phyloP scores from a whole-genome alignment of 2,329 filamentous ascomycete genomes.

The Xylariaceae sp. region DNA sequence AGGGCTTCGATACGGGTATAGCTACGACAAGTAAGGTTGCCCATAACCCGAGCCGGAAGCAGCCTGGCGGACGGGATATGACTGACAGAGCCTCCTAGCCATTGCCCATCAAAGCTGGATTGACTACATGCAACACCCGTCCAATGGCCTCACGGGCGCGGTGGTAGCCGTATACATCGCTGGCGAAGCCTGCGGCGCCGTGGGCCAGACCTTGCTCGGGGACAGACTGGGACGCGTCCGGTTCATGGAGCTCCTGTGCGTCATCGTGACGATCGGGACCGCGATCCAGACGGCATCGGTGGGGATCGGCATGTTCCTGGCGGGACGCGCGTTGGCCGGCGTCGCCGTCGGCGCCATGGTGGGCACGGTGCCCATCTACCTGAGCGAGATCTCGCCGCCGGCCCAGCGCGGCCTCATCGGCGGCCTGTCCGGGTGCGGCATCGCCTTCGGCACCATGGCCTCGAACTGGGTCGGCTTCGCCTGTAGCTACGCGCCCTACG shows the following conservation, averaged over 20 bases:
- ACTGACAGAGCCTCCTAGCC: constrained; percentile 38
- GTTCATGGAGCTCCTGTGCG: constrained; percentile 57
- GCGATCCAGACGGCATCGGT: constrained; percentile 56
- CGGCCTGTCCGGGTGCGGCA: constrained; percentile 56
- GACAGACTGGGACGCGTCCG: constrained; percentile 56
- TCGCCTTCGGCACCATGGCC: constrained; percentile 58
- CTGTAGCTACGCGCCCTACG: constrained; percentile 56
- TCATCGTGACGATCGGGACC: constrained; percentile 57
- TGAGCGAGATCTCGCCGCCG: constrained; percentile 56
- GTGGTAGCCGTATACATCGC: constrained; percentile 63
- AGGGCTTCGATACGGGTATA: constrained; percentile 64
- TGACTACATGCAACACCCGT: constrained; percentile 59
- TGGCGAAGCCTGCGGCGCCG: constrained; percentile 58
- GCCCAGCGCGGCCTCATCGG: constrained; percentile 55
- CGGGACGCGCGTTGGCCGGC: constrained; percentile 51
- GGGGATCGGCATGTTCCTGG: constrained; percentile 58
- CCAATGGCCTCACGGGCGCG: constrained; percentile 55
- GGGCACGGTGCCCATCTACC: constrained; percentile 57
- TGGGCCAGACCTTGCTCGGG: constrained; percentile 55
- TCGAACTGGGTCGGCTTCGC: constrained; percentile 62
- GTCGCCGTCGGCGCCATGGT: constrained; percentile 49
- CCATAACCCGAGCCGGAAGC: neutral
- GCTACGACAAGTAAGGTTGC: constrained; percentile 56
- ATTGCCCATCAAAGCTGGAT: constrained; percentile 64
- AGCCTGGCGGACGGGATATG: neutral